Conservation (phyloP, 2,329 filamentous ascomycete genomes). For the Xylariaceae sp. region DNA sequence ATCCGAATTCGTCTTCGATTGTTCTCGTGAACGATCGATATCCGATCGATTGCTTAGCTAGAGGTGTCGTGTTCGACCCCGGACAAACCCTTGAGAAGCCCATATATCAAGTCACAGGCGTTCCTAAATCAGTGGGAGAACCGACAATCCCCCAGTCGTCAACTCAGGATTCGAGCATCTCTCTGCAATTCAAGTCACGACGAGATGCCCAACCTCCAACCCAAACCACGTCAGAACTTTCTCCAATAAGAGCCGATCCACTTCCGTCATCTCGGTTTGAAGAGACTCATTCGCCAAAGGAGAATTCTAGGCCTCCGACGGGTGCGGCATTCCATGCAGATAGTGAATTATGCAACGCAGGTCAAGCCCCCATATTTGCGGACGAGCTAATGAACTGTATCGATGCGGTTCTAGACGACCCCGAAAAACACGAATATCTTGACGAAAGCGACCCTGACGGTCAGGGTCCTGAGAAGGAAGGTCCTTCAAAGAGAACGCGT, state of each 20-base stretch:
- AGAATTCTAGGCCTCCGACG: background rate
- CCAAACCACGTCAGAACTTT: slow-evolving; percentile 2
- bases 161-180: slow-evolving; percentile 20
- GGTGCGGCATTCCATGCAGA: background rate
- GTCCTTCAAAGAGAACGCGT: slow-evolving; percentile 5
- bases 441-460: slow-evolving; percentile 5
- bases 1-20: slow-evolving; percentile 44
- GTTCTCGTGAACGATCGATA: slow-evolving; percentile 72
- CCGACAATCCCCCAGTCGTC: background rate
- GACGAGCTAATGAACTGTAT: slow-evolving; percentile 26
- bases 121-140: slow-evolving; percentile 40
- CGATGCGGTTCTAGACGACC: slow-evolving; percentile 22
- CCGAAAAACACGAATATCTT: slow-evolving; percentile 22
- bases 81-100: slow-evolving; percentile 59
- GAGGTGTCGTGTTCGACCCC: slow-evolving; percentile 62
- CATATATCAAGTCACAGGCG: slow-evolving; percentile 65
- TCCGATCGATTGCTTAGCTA: slow-evolving; percentile 70
- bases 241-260: slow-evolving; percentile 12
- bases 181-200: slow-evolving; percentile 28
- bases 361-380: background rate
- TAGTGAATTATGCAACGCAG: background rate
- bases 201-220: background rate
- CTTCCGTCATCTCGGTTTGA: slow-evolving; percentile 24
- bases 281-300: background rate
- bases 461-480: slow-evolving; percentile 7